Base-by-base conservation (phyloP, 129 eudicot genomes). In the Helianthus tuberosus region DNA sequence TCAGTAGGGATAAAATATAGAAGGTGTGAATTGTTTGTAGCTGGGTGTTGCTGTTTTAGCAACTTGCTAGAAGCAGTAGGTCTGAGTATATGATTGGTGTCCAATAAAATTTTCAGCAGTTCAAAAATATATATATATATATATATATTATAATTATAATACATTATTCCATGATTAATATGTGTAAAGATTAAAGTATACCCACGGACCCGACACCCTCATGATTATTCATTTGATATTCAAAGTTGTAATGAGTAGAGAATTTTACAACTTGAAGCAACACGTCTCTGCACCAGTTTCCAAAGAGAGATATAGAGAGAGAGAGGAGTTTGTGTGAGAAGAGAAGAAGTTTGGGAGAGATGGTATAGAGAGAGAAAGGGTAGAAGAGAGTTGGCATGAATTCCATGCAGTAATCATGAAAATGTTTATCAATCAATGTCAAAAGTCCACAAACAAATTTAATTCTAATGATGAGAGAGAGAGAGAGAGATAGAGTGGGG, bases 361-460 rank as follows among this genome's bases (percentile, higher is more conserved):
- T 5, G 57, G 57, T 14, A 5, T 3, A 43, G 8, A 61, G 50
- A 47, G 46, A 63, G 35, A 16, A 16, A 53, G 27, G 6, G 59
- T 1, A 47, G 46, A 17, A 61, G 32, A 69, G 29, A 64, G 38
- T 47, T 59, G 75, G 53, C 66, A 61, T 80, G 84, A 80, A 74
- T 80, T 80, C 80, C 72, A 80, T 80, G 84, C 76, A 74, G 75
- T 74, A 74, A 80, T 80, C 29, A 80, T 80, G 76, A 80, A 64
- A 27, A 6, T 71, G 16, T 68, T 51, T 27, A 72, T 64, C 75
- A 73, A 79, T 79, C 83, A 67, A 80, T 73, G 79, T 80, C 72
- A 80, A 80, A 80, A 74, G 61, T 61, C 65, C 49, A 72, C 71
- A 69, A 58, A 70, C 65, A 77, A 62, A 69, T 69, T 38, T 39